A percentile compares a stretch with the other conserved stretches of the same genome.
phyloP scores from a whole-genome alignment of 2,329 filamentous ascomycete species.

The Monosporascus sp. region DNA sequence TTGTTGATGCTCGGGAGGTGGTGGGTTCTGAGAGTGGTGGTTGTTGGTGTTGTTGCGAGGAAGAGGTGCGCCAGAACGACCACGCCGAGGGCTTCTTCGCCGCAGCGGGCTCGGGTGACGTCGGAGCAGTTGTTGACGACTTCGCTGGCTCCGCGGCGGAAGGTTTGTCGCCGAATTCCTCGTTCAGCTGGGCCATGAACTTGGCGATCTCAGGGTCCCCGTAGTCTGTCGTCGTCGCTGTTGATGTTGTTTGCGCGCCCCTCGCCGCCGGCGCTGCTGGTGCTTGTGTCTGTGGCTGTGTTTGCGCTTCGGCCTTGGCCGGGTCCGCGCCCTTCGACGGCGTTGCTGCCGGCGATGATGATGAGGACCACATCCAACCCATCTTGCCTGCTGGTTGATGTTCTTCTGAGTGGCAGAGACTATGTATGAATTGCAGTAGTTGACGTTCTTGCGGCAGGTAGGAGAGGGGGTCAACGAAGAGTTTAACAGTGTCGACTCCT shows the following conservation, averaged over 20 bases:
- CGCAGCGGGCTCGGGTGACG: no score
- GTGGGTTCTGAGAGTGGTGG: slow-evolving; percentile 20
- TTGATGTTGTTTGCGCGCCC: slow-evolving; percentile 14
- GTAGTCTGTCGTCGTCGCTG: slow-evolving; percentile 13
- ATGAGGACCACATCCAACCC: slow-evolving; percentile 58
- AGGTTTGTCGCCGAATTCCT: slow-evolving; percentile 17
- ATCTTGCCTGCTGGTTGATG: slow-evolving; percentile 31
- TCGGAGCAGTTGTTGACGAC: not conserved
- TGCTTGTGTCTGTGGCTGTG: not conserved
- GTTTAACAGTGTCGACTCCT: not conserved
- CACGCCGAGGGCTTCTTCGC: slow-evolving; percentile 11
- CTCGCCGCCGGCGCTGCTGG: slow-evolving; percentile 17
- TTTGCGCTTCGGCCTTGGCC: not conserved
- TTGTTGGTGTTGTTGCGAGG: slow-evolving; percentile 21
- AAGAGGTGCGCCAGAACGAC: slow-evolving; percentile 26
- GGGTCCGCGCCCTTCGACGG: slow-evolving; percentile 17
- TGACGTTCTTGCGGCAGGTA: not conserved
- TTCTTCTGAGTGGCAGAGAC: not conserved
- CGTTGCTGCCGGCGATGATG: slow-evolving; percentile 23
- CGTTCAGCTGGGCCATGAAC: slow-evolving; percentile 39
- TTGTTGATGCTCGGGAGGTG: slow-evolving; percentile 5
- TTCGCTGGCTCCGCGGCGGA: slow-evolving; percentile 10
- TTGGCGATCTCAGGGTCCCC: slow-evolving; percentile 49
- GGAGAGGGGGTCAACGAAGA: not conserved
- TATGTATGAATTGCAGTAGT: no score